Evolutionary conservation across 176 grass and related monocot species (phyloP).

Genomic region (Areca catechu): DNA sequence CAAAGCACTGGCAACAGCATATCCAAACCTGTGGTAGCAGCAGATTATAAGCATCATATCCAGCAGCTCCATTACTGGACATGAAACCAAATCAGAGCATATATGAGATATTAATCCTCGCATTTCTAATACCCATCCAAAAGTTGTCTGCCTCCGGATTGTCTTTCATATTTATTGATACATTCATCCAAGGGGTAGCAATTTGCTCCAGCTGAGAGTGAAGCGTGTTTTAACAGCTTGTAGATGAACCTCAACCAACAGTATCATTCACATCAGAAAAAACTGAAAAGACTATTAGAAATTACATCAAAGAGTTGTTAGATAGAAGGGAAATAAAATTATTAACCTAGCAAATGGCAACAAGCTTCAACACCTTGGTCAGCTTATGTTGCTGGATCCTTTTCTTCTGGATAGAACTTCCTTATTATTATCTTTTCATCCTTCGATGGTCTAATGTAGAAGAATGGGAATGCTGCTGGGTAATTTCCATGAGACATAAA

Average conservation of each 20-base stretch:
- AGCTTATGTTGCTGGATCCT: slow-evolving; percentile 68
- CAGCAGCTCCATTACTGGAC: background rate
- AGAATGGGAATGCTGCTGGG: slow-evolving; percentile 77
- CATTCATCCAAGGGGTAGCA: slow-evolving; percentile 97
- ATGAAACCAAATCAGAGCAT: background rate
- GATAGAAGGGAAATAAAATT: background rate
- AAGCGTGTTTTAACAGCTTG: slow-evolving; percentile 7
- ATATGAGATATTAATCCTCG: slow-evolving; percentile 25
- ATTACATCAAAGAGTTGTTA: background rate
- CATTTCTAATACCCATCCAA: slow-evolving; percentile 99
- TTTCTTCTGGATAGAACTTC: slow-evolving; percentile 86
- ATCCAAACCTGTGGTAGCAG: slow-evolving; percentile 72
- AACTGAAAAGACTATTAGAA: background rate
- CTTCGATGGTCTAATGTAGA: slow-evolving; percentile 87
- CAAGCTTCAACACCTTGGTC: slow-evolving; percentile 18
- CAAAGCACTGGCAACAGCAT: slow-evolving; percentile 94
- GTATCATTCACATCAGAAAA: no score
- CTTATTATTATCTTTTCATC: slow-evolving; percentile 82
- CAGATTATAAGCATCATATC: background rate
- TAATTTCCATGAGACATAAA: slow-evolving; percentile 53
- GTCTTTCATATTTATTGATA: slow-evolving; percentile 92
- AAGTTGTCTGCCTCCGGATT: slow-evolving; percentile 82
- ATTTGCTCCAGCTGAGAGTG: slow-evolving; percentile 77
- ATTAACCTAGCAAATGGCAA: no score
- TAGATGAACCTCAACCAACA: no score